Evolutionary conservation across 768 basidiomycete species (phyloP).

Genomic region (Pleurotus pulmonarius): DNA sequence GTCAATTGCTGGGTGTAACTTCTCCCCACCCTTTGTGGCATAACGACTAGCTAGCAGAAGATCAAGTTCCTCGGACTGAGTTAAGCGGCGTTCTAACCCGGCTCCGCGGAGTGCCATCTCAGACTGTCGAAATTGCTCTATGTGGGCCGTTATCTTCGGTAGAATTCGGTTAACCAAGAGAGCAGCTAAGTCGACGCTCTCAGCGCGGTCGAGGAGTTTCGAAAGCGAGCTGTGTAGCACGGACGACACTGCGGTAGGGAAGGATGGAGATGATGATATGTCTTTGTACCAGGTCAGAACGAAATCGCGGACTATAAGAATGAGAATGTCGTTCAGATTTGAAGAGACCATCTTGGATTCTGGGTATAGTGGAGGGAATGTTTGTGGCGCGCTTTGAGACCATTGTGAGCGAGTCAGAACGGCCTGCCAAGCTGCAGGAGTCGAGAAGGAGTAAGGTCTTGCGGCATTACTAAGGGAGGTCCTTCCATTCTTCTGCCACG

Average conservation of each 20-base stretch:
- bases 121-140: constrained; percentile 88
- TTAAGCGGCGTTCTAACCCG: constrained; percentile 74
- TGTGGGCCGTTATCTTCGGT: constrained; percentile 85
- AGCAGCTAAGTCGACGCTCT: constrained; percentile 65
- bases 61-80: constrained; percentile 89
- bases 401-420: constrained; percentile 87
- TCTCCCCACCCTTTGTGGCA: constrained; percentile 57
- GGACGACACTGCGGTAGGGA: constrained; percentile 80
- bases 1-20: constrained; percentile 81
- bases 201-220: constrained; percentile 51
- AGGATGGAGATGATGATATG: constrained; percentile 82
- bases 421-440: constrained; percentile 93
- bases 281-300: constrained; percentile 86
- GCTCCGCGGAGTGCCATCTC: constrained; percentile 84
- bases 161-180: constrained; percentile 80
- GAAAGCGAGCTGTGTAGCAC: constrained; percentile 66
- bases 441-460: constrained; percentile 80
- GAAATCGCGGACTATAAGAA: constrained; percentile 83
- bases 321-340: constrained; percentile 76
- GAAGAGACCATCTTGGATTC: constrained; percentile 62
- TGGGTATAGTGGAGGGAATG: constrained; percentile 64
- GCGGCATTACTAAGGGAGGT: constrained; percentile 53
- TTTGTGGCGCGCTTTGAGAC: constrained; percentile 70
- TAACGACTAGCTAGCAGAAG: constrained; percentile 82
- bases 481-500: constrained; percentile 24